Evolutionary conservation across 371 early-diverging fungal species (phyloP), one percentile per base, ranked within the genome.

Genomic region (Mortierella sp.): DNA sequence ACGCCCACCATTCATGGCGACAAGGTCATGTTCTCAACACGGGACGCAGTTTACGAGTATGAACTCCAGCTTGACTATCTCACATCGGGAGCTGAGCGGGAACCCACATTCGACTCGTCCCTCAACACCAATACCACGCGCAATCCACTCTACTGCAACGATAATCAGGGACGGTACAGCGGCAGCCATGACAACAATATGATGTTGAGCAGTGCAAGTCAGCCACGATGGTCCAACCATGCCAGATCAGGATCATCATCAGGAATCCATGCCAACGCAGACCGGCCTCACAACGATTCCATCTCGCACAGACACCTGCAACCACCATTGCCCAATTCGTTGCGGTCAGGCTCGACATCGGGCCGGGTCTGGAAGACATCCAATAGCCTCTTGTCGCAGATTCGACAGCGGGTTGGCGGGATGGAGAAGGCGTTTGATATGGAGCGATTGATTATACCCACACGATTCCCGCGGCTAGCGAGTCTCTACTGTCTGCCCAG

Each of bases 21-120:
- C 61, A 85, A 85, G 64, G 85, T 76, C 78, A 85, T 85, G 85
- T 85, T 85, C 46, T 81, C 85, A 67, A 85, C 85, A 19, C 74
- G 81, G 71, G 85, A 85, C 57, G 85, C 85, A 13, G 76, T 85
- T 1, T 85, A 85, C 24, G 85, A 85, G 57, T 85, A 85, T n/a
- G 85, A 85, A 44, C 77, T 85, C 34, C 50, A 75, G 71, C 53
- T 85, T 40, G 78, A 74, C 67, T 64, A 75, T 13, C 74, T 83
- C 31, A 19, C 31, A 0, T 71, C 61, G 6, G 71, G 43, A 34
- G 21, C 44, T 37, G 64, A 75, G 69, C 80, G 75, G 57, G 69
- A 61, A 34, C 57, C 43, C 16, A 48, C 54, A 16, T 28, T 55
- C 26, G 31, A 10, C 53, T 10, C 69, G 0, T 21, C 79, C 8